Evolutionary conservation across 2,329 filamentous ascomycete species (phyloP).

Genomic region (Ascosphaera apis): DNA sequence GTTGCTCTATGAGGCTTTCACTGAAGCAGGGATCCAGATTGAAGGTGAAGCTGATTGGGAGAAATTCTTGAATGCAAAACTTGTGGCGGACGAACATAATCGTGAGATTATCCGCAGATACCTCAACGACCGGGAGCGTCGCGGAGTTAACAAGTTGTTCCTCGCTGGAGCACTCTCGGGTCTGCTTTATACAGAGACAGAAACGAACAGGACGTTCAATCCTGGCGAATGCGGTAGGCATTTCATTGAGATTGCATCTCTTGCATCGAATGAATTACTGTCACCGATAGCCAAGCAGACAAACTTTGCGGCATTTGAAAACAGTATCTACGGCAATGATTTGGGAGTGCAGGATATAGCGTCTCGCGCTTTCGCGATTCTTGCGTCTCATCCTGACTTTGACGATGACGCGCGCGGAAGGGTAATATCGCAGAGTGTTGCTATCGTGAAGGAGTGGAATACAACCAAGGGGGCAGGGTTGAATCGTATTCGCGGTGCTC

Average conservation of each 20-base stretch:
- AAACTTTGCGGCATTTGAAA: constrained; percentile 26
- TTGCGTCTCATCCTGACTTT: constrained; percentile 39
- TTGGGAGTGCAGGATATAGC: constrained; percentile 41
- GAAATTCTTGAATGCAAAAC: constrained; percentile 46
- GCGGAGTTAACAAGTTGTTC: neutral
- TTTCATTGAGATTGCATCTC: constrained; percentile 31
- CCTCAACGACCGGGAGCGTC: neutral
- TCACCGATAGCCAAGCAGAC: constrained; percentile 26
- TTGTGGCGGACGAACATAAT: constrained; percentile 44
- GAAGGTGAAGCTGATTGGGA: constrained; percentile 66
- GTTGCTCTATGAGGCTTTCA: constrained; percentile 33
- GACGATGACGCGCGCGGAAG: constrained; percentile 5
- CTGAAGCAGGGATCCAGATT: constrained; percentile 17
- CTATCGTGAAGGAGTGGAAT: constrained; percentile 28
- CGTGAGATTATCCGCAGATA: neutral
- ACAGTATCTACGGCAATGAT: constrained; percentile 47
- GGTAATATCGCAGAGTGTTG: constrained; percentile 24
- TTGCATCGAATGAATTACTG: constrained; percentile 30
- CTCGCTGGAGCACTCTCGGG: constrained; percentile 20
- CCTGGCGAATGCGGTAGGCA: constrained; percentile 23
- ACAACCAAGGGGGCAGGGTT: constrained; percentile 35
- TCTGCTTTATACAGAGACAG: constrained; percentile 11
- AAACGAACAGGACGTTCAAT: constrained; percentile 6
- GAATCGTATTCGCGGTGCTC: constrained; percentile 35
- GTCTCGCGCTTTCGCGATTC: constrained; percentile 50